Evolutionary conservation across 2,329 filamentous ascomycete genomes (phyloP).

Genomic region (Sphaerostilbella broomeana): DNA sequence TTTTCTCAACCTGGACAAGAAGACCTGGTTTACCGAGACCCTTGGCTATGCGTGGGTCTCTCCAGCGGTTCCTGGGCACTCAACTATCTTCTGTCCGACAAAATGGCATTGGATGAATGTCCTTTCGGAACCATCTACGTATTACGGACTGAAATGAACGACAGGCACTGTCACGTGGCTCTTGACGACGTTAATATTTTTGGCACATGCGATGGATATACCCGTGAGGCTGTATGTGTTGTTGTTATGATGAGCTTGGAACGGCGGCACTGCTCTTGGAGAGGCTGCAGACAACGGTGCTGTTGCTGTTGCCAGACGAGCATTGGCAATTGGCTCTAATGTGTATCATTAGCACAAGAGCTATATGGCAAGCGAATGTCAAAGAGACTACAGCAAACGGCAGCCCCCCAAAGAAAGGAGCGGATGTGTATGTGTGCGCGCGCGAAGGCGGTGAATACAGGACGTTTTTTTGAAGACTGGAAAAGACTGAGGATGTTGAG

Average conservation of each 20-base stretch:
- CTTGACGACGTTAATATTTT: constrained; percentile 29
- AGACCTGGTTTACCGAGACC: constrained; percentile 22
- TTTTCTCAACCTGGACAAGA: constrained; percentile 12
- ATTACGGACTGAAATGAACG: constrained; percentile 29
- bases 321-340: too few relatives aligned
- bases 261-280: constrained; percentile 17
- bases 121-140: constrained; percentile 27
- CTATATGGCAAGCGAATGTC: neutral
- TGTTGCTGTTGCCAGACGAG: too few relatives aligned
- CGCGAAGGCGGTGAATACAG: constrained; percentile 29
- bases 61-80: constrained; percentile 22
- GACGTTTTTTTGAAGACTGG: constrained; percentile 25
- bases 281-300: constrained; percentile 6
- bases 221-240: constrained; percentile 33
- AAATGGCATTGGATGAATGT: constrained; percentile 29
- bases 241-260: constrained; percentile 30
- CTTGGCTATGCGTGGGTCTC: constrained; percentile 24
- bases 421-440: constrained; percentile 5
- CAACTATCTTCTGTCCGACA: constrained; percentile 21
- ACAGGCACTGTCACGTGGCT: constrained; percentile 30
- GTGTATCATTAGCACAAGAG: too few relatives aligned
- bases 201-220: constrained; percentile 38
- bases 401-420: neutral
- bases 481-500: constrained; percentile 21
- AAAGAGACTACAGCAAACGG: neutral